Evolutionary conservation across 2,329 filamentous ascomycete genomes (phyloP), one percentile per base, ranked within the genome.

Genomic region (Akanthomyces uredinophilus): DNA sequence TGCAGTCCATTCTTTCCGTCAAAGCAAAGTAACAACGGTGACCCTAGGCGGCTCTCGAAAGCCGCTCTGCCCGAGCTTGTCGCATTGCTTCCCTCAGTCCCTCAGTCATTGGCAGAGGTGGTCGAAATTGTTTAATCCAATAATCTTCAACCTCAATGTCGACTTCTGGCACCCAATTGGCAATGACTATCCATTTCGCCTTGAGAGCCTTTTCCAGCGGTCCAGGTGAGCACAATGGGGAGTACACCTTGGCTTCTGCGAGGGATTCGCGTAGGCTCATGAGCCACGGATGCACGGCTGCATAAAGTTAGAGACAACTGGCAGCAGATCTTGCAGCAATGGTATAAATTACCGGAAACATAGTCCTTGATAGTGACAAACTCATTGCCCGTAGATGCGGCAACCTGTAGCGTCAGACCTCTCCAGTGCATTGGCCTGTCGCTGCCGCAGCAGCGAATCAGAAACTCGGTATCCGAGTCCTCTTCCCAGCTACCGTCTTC

Each of bases 291-390:
- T 47, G 22, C 44, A 47, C 44, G 22, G 44, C 44, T 47, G 13
- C 3, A 53, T 52, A 35, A 10, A 35, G 32, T 35, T 35, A n/a
- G 16, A 51, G n/a, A 35, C 6, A 35, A 35, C 35, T 10, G 35
- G n/a, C 10, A 35, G 29, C 18, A 35, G 6, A 3, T n/a, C 7
- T 29, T 50, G 7, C 24, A 50, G 7, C 1, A 13, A 51, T 20
- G 27, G 47, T 2, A 8, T 20, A 13, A 27, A n/a, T 51, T 29
- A 51, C 47, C 18, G 20, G 47, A n/a, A 14, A 68, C 43, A 52
- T 67, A 71, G 64, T 71, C 69, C 41, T 66, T 63, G 43, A 71
- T 64, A 16, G 66, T 70, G 46, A 70, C 66, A 65, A 68, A 70
- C 44, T 64, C 18, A 55, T 63, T 66, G 46, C 62, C 66, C 35